Conservation (phyloP, 2,329 filamentous ascomycete genomes). For the Aureobasidium mangrovei region DNA sequence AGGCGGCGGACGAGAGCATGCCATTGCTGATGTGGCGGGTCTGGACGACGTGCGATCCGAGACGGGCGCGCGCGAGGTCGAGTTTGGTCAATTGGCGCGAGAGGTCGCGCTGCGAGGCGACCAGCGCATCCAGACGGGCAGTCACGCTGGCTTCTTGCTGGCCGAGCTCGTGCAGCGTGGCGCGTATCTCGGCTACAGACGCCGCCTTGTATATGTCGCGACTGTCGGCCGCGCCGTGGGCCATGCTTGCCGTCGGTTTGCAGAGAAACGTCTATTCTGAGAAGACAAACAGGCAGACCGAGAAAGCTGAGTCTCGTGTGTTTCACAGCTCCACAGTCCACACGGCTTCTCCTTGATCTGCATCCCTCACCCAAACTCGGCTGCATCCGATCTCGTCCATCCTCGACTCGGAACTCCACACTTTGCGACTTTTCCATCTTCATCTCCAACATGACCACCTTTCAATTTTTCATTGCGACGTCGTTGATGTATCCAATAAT, state of each 20-base stretch:
- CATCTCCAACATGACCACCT: too few species aligned
- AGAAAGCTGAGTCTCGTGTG: background rate
- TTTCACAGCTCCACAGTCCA: slow-evolving; percentile 1
- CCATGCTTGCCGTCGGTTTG: too few species aligned
- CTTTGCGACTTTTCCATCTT: too few species aligned
- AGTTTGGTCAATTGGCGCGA: slow-evolving; percentile 78
- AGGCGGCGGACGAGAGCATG: slow-evolving; percentile 80
- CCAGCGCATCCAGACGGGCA: slow-evolving; percentile 62
- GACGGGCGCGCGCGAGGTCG: slow-evolving; percentile 78
- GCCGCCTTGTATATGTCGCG: slow-evolving; percentile 54
- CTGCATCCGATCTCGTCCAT: background rate
- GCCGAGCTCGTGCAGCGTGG: slow-evolving; percentile 66
- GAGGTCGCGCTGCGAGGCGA: slow-evolving; percentile 78
- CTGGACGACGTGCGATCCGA: slow-evolving; percentile 78
- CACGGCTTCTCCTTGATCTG: slow-evolving; percentile 6
- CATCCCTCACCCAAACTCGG: background rate
- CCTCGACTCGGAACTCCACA: background rate
- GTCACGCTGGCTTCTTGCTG: slow-evolving; percentile 67
- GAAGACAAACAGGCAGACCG: too few species aligned
- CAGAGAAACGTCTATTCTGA: too few species aligned
- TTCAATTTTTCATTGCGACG: too few species aligned
- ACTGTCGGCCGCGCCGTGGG: background rate
- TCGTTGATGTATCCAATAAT: too few species aligned
- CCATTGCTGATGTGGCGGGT: slow-evolving; percentile 77
- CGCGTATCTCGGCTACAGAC: slow-evolving; percentile 69